Evolutionary conservation across 2,329 filamentous ascomycete genomes (phyloP).

Genomic region (Colletotrichum sp.): DNA sequence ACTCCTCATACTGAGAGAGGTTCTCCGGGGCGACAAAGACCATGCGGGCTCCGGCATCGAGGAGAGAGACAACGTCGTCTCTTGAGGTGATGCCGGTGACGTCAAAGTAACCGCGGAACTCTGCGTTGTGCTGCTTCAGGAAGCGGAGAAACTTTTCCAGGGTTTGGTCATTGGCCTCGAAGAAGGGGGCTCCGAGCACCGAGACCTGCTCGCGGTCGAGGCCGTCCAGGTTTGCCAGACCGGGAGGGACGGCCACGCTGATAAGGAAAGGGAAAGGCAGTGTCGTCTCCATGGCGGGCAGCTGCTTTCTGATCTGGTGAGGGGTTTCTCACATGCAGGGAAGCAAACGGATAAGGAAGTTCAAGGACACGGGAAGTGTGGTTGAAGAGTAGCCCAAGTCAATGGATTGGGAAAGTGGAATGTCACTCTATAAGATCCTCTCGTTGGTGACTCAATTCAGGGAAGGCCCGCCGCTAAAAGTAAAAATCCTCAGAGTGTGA

Average conservation of each 20-base stretch:
- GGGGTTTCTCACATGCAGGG: not conserved
- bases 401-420: slow-evolving; percentile 5
- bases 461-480: slow-evolving; percentile 15
- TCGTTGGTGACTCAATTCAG: slow-evolving; percentile 16
- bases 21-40: slow-evolving; percentile 81
- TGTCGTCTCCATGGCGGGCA: slow-evolving; percentile 63
- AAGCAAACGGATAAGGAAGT: not conserved
- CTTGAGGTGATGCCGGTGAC: slow-evolving; percentile 70
- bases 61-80: slow-evolving; percentile 78
- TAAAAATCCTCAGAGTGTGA: slow-evolving; percentile 20
- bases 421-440: slow-evolving; percentile 19
- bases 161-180: slow-evolving; percentile 55
- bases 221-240: slow-evolving; percentile 54
- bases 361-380: not conserved
- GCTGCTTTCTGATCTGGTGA: not conserved
- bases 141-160: slow-evolving; percentile 53
- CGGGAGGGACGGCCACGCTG: slow-evolving; percentile 57
- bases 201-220: slow-evolving; percentile 62
- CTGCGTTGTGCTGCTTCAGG: slow-evolving; percentile 53
- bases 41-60: slow-evolving; percentile 85
- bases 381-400: not conserved
- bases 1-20: slow-evolving; percentile 62
- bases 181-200: slow-evolving; percentile 63
- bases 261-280: slow-evolving; percentile 68
- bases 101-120: slow-evolving; percentile 75